Evolutionary conservation across 768 basidiomycete species (phyloP), one percentile per base, ranked within the genome.

Genomic region (Leucocoprinus leucothites): DNA sequence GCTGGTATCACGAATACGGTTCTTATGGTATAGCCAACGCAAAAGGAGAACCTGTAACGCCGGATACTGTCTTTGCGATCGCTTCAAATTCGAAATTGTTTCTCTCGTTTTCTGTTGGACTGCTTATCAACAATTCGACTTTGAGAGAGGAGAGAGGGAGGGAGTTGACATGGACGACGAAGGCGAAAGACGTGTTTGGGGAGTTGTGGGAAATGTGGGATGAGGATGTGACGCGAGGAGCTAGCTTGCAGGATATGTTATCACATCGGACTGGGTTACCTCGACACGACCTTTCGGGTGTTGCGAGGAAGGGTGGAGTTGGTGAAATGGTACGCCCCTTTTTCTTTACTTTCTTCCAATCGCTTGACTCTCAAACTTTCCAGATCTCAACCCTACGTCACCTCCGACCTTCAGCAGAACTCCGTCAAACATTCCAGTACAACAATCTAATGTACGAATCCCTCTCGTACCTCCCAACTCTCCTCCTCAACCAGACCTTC

Each of bases 391-490:
- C 65, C 3, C 43, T 77, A 31, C 69, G 68, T 7, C 63, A 73
- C 59, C 66, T 77, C 11, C 66, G 70, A 9, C 72, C 74, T 1
- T 76, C 76, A 16, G 71, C 77, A 1, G 67, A 67, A 26, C 67
- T 73, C 50, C 63, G 77, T 4, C 69, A 74, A 51, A 73, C 71
- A 8, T 76, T 74, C 53, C 75, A 76, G 51, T 79, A 77, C 59
- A 77, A 74, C 63, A 76, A 79, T 56, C 63, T 77, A 51, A 76
- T 76, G 75, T 78, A 72, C 53, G 71, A 71, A 53, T 67, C 72
- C 1, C 60, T 77, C 0, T 75, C 74, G 3, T 68, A 73, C 56
- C 71, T 79, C 8, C 71, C 73, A 0, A 58, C 61, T 13, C 58
- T 71, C 1, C 65, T 78, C 19, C 66, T 76, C 51, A 73, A 75